Base-by-base conservation (phyloP, 1,284 basidiomycete genomes). In the Apiotrichum sp. region DNA sequence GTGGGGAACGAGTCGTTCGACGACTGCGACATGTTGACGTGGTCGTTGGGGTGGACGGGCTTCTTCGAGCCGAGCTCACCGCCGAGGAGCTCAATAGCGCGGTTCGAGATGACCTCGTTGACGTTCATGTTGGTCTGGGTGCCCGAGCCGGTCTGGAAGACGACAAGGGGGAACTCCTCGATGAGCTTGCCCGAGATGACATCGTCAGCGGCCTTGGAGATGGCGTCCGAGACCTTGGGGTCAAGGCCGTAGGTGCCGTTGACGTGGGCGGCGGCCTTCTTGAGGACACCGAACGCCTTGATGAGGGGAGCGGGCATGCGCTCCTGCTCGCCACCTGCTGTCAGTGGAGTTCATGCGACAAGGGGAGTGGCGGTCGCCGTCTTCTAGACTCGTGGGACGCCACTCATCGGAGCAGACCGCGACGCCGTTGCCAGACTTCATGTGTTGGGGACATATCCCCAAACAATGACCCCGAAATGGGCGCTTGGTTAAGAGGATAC, bases 121-220 rank as follows among this genome's bases (percentile, higher is more conserved):
- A 85, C 89, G 78, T 98, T 99, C 96, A 99, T 99, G 82, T 99
- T 99, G 75, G 90, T 95, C 78, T 99, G 96, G 3, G 96, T 99
- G 50, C 96, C 96, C 57, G 91, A 96, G 57, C 96, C 96, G 47
- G 96, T 99, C 79, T 99, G 96, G 84, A 97, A 98, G 49, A 99
- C 95, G 55, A 98, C 96, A 40, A 99, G 81, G 32, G 96, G 96
- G 81, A 99, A 99, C 78, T 99, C 89, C 64, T 92, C 91, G 41
- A 86, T 82, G 59, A 98, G 84, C 77, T 93, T 91, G 59, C 95
- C 95, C 52, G 88, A 88, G 74, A 98, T 98, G 69, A 98, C 95
- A 86, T 99, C 96, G 78, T 98, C 93, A 50, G 96, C 89, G 56
- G 96, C 96, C 65, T 86, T 79, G 71, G 89, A 87, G 73, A 99